Percentiles rank a stretch among this genome's conserved stretches.
Evolutionary conservation across 2,329 filamentous ascomycete genomes (phyloP).

Genomic region (Pestalotiopsis sp.): DNA sequence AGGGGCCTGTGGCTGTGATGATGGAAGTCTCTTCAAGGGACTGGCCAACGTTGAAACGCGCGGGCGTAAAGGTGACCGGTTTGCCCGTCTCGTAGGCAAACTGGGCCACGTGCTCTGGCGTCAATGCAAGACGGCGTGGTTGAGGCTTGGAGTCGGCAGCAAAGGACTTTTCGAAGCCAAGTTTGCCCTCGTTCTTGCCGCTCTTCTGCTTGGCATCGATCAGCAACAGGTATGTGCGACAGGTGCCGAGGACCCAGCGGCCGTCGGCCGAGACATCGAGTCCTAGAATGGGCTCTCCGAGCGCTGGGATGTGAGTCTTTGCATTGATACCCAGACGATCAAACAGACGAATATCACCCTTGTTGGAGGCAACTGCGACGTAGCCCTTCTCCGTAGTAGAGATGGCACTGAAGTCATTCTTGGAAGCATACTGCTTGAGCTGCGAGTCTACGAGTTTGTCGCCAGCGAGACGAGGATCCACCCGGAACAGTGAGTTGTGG

Average conservation of each 20-base stretch:
- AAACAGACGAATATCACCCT: constrained; percentile 96
- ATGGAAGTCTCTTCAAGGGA: constrained; percentile 87
- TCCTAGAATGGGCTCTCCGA: constrained; percentile 93
- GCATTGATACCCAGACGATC: constrained; percentile 96
- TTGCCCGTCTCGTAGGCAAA: constrained; percentile 95
- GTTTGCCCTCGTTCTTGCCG: constrained; percentile 95
- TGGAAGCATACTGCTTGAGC: constrained; percentile 93
- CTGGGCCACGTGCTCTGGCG: constrained; percentile 91
- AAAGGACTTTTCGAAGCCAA: constrained; percentile 96
- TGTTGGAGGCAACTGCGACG: constrained; percentile 95
- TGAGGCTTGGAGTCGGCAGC: constrained; percentile 92
- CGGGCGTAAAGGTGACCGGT: constrained; percentile 84
- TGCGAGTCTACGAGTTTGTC: constrained; percentile 92
- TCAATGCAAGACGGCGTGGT: constrained; percentile 85
- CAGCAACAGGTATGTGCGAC: constrained; percentile 89
- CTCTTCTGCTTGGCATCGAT: constrained; percentile 89
- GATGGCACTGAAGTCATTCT: constrained; percentile 95
- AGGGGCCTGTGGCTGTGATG: constrained; percentile 94
- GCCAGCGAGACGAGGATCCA: constrained; percentile 88
- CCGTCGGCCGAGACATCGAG: constrained; percentile 95
- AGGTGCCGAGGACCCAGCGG: constrained; percentile 93
- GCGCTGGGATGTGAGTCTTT: constrained; percentile 93
- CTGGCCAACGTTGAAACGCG: constrained; percentile 90
- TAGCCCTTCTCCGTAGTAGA: constrained; percentile 97
- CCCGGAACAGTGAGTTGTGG: constrained; percentile 87